Base-by-base conservation (phyloP, 1,284 basidiomycete genomes). In the Malassezia cuniculi region DNA sequence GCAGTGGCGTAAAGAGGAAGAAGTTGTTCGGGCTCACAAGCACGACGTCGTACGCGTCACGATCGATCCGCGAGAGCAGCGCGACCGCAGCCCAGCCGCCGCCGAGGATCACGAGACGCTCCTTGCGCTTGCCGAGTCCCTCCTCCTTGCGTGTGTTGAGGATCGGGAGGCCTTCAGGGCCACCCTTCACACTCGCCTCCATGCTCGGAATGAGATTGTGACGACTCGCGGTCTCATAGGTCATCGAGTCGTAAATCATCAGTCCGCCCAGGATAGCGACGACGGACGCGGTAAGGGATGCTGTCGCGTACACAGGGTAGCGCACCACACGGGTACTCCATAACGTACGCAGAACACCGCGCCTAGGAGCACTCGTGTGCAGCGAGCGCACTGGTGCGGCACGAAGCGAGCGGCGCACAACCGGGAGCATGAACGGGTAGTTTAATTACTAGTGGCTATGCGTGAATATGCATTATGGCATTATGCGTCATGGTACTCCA, bases 51-150 rank as follows among this genome's bases (percentile, higher is more conserved):
- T 63, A 66, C 41, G 41, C 48, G 34, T 55, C 54, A 0, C 52
- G 54, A 26, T 66, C 59, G 30, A 66, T 52, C 31, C 39, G 33
- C 24, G 46, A 47, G 36, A 66, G 50, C 21, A 66, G 47, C 9
- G 55, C 52, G 12, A 66, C 63, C 4, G 63, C 54, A 6, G 53
- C 63, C 63, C 63, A 66, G 15, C 63, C 63, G 25, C 63, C 61
- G 11, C 63, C 63, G 5, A 66, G 56, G 39, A 66, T 58, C 31
- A 66, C 63, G n/a, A 66, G 50, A 5, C 53, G 36, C 47, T 66
- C 59, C 41, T 66, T 66, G 1, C 19, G 35, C 9, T 16, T 27
- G 9, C 48, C 38, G 6, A 46, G 33, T n/a, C n/a, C n/a, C n/a
- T n/a, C n/a, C 27, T 47, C 33, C 20, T 44, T 48, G 6, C 50